Evolutionary conservation across 2,329 filamentous ascomycete species (phyloP).

Genomic region (Neonectria faginata): DNA sequence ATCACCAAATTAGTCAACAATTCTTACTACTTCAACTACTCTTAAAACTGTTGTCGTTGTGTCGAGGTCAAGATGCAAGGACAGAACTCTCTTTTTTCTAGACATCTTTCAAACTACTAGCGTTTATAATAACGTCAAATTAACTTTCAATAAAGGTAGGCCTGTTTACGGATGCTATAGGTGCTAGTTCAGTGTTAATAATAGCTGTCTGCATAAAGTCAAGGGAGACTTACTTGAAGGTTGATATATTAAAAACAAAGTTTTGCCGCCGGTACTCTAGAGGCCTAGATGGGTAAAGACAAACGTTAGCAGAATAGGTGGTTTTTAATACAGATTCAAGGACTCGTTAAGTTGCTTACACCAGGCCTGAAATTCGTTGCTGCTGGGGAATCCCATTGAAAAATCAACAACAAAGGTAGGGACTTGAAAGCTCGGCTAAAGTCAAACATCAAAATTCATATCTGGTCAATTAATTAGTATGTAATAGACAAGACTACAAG

Average conservation of each 20-base stretch:
- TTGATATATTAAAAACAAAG: constrained; percentile 43
- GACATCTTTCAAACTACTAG: not conserved
- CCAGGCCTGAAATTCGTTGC: constrained; percentile 18
- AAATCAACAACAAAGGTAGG: not conserved
- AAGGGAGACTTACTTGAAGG: constrained; percentile 32
- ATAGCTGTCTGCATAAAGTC: not conserved
- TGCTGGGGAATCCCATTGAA: constrained; percentile 9
- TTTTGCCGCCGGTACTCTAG: constrained; percentile 37
- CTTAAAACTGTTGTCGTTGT: too few relatives aligned
- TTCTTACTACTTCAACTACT: too few relatives aligned
- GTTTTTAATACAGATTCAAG: constrained; percentile 31
- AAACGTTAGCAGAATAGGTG: constrained; percentile 52
- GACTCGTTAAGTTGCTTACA: constrained; percentile 21
- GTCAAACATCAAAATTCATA: not conserved
- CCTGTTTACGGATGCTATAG: constrained; percentile 34
- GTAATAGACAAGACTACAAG: not conserved
- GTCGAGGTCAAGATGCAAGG: too few relatives aligned
- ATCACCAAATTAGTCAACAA: too few relatives aligned
- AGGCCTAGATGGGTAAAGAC: constrained; percentile 41
- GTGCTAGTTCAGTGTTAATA: constrained; percentile 20
- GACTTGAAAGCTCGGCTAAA: not conserved
- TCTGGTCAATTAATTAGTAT: not conserved
- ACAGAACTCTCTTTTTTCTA: too few relatives aligned
- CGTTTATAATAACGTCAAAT: constrained; percentile 29
- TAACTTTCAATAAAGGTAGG: constrained; percentile 40